A percentile compares a stretch with the other conserved stretches of the same genome.
Conservation (phyloP, 352 stramenopile genomes). For the Pythium graminicola region DNA sequence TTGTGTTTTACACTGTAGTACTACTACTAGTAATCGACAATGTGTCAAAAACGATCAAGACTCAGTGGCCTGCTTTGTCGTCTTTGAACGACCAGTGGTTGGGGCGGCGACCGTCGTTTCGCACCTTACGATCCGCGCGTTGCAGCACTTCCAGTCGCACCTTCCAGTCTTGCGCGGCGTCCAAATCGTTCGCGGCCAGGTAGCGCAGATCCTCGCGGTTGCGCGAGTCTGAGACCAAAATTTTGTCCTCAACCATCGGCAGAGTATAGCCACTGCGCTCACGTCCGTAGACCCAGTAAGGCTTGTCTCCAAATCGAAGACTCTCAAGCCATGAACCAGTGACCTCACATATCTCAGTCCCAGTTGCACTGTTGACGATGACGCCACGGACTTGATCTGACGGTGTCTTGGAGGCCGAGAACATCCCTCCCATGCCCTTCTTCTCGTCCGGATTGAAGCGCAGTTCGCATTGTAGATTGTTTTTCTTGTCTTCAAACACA, state of each 20-base stretch:
- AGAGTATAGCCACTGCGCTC: conserved; percentile 58
- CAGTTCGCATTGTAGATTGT: conserved; percentile 60
- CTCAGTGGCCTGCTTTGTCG: conserved; percentile 35
- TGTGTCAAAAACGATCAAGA: not conserved
- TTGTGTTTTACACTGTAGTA: not conserved
- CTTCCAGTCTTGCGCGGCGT: conserved; percentile 82
- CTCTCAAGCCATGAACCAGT: conserved; percentile 75
- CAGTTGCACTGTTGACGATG: conserved; percentile 57
- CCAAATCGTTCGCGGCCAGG: conserved; percentile 55
- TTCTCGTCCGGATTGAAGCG: conserved; percentile 83
- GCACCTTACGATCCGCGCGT: conserved; percentile 65
- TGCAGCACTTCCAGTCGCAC: conserved; percentile 76
- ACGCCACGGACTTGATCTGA: conserved; percentile 65
- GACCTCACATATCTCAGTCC: conserved; percentile 61
- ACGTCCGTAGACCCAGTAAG: conserved; percentile 67
- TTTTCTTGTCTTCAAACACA: conserved; percentile 73
- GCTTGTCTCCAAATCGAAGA: conserved; percentile 54
- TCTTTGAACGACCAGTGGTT: conserved; percentile 72
- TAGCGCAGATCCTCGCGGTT: conserved; percentile 68
- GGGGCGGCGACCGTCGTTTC: conserved; percentile 59
- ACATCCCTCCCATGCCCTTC: conserved; percentile 82
- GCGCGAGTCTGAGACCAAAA: conserved; percentile 66
- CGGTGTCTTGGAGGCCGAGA: conserved; percentile 67
- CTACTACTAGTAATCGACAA: no score
- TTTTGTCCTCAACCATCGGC: conserved; percentile 43